Conservation (phyloP, 768 basidiomycete genomes). For the Exidia glandulosa region DNA sequence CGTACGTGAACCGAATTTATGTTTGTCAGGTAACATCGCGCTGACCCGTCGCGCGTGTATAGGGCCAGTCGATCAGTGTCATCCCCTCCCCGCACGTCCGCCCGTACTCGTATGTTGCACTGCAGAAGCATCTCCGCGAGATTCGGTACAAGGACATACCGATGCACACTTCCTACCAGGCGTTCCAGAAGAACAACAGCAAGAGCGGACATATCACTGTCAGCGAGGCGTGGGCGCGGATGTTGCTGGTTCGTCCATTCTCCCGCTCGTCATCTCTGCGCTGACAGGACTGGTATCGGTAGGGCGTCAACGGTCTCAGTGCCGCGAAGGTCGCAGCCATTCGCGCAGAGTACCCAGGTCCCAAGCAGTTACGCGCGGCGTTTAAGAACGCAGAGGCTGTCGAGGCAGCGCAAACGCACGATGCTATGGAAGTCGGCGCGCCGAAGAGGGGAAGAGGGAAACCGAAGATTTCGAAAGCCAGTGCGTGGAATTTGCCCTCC, state of each 20-base stretch:
- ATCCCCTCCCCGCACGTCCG: slow-evolving; percentile 21
- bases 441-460: slow-evolving; percentile 3
- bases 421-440: not conserved
- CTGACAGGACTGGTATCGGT: too few species aligned
- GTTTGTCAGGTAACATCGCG: not conserved
- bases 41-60: not conserved
- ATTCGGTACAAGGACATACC: slow-evolving; percentile 8
- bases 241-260: too few species aligned
- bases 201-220: slow-evolving; percentile 21
- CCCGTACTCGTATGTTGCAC: slow-evolving; percentile 16
- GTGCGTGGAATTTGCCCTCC: too few species aligned
- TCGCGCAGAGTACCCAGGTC: slow-evolving; percentile 22
- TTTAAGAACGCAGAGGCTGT: slow-evolving; percentile 11
- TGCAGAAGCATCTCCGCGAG: slow-evolving; percentile 19
- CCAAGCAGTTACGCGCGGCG: slow-evolving; percentile 15
- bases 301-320: slow-evolving; percentile 24
- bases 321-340: slow-evolving; percentile 22
- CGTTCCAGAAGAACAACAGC: slow-evolving; percentile 22
- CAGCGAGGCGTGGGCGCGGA: slow-evolving; percentile 12
- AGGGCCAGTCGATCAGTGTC: slow-evolving; percentile 15
- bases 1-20: not conserved
- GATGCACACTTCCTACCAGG: slow-evolving; percentile 18
- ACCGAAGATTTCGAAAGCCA: not conserved
- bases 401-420: not conserved
- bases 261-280: too few species aligned